Conservation (phyloP, 2,329 filamentous ascomycete species). For the Beauveria sp. region DNA sequence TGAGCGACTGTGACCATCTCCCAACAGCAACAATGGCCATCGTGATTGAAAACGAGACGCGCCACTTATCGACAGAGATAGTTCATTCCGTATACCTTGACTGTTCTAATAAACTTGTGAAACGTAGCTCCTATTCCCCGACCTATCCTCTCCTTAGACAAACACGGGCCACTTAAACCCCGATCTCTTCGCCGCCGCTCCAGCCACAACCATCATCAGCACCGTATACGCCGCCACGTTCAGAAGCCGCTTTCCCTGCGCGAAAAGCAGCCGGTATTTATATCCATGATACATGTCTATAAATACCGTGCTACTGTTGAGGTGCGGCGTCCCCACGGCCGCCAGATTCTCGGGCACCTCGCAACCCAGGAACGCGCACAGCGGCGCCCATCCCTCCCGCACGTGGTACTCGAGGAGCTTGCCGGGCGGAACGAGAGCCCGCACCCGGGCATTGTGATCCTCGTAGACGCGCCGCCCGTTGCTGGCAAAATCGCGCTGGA, state of each 20-base stretch:
- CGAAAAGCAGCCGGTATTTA: neutral
- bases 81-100: no score
- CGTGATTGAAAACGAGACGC: no score
- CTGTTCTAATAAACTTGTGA: no score
- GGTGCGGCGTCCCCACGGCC: neutral
- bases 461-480: conserved; percentile 2
- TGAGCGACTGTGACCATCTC: no score
- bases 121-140: neutral
- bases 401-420: conserved; percentile 12
- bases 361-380: conserved; percentile 7
- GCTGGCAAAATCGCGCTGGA: neutral
- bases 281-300: neutral
- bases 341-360: neutral
- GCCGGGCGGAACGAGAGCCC: conserved; percentile 7
- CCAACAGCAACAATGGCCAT: no score
- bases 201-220: neutral
- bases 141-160: neutral
- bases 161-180: neutral
- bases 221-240: conserved; percentile 5
- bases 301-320: conserved; percentile 1
- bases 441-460: conserved; percentile 12
- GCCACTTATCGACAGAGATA: no score
- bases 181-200: conserved; percentile 1
- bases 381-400: conserved; percentile 6
- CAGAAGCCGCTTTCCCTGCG: conserved; percentile 1